Evolutionary conservation across 1,284 basidiomycete genomes (phyloP), one percentile per base, ranked within the genome.

Genomic region (Earliella scabrosa): DNA sequence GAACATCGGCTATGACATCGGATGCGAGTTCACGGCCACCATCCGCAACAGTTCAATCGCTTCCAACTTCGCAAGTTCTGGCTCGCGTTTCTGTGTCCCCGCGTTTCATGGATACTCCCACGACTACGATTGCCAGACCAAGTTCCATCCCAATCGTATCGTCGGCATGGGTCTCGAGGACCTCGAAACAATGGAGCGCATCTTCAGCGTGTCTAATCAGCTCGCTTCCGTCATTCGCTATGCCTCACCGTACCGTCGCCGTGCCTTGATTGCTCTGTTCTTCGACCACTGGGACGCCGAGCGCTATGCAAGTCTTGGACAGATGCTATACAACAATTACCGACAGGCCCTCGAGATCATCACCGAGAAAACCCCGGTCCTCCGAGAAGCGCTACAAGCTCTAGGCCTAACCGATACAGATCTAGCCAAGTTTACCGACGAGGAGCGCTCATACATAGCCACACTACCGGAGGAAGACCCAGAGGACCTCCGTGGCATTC

Each of bases 81-180:
- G 60, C 1, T 27, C 50, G 2, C 53, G 58, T 2, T 61, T 66
- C 27, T 66, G 65, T 31, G 64, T 70, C 10, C 61, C 61, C 26
- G 58, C 68, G 1, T 75, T 75, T 53, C 71, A 75, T 52, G 69
- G 72, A 0, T 69, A 73, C 51, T 67, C 69, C 0, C 73, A 75
- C 58, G 57, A 58, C 52, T 67, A 66, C 20, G 7, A 27, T 0
- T 75, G 72, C 52, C 72, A 74, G 54, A 41, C 69, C 0, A 10
- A 56, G 10, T 61, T 63, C 54, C 72, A 74, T 36, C 72, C 67
- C 0, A 60, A 64, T 45, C 51, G 64, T 43, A 59, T 67, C 9
- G 8, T 35, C 2, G 71, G 70, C 0, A 51, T 62, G 10, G 70
- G 73, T 2, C 52, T 70, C 2, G 71, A 72, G 45, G 71, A 73